Conservation (phyloP, 2,329 filamentous ascomycete genomes). For the Diplodia intermedia region DNA sequence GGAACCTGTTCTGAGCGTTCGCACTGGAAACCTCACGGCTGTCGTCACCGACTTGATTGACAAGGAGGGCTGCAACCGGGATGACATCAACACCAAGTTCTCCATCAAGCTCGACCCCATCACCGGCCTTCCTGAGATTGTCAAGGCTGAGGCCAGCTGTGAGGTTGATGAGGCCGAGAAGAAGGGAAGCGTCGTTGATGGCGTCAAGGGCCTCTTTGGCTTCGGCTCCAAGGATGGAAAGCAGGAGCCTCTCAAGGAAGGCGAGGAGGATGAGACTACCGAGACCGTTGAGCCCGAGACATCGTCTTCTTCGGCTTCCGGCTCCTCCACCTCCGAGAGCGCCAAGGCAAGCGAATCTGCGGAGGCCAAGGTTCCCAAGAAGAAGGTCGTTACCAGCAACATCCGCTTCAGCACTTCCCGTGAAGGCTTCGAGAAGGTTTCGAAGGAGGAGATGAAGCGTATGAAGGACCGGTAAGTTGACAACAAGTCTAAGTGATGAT, state of each 20-base stretch:
- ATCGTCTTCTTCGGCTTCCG: slow-evolving; percentile 48
- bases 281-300: slow-evolving; percentile 48
- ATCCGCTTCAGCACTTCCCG: slow-evolving; percentile 55
- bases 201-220: slow-evolving; percentile 94
- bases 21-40: slow-evolving; percentile 84
- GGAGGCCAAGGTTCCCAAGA: slow-evolving; percentile 52
- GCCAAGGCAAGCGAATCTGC: slow-evolving; percentile 56
- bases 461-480: slow-evolving; percentile 63
- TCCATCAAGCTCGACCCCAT: slow-evolving; percentile 73
- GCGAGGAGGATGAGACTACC: slow-evolving; percentile 53
- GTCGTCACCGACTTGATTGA: slow-evolving; percentile 80
- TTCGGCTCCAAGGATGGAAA: slow-evolving; percentile 88
- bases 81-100: slow-evolving; percentile 81
- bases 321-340: slow-evolving; percentile 56
- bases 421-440: slow-evolving; percentile 61
- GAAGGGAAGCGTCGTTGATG: slow-evolving; percentile 83
- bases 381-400: slow-evolving; percentile 60
- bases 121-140: slow-evolving; percentile 80
- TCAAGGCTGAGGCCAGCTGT: slow-evolving; percentile 80
- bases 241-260: slow-evolving; percentile 71
- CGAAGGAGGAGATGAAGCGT: slow-evolving; percentile 64
- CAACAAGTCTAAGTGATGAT: not conserved
- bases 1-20: slow-evolving; percentile 68
- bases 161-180: slow-evolving; percentile 71
- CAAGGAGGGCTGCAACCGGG: slow-evolving; percentile 76